A percentile compares a stretch with the other conserved stretches of the same genome.
These are phyloP conservation scores for Colletotrichum sojae DNA, from an alignment of 2,329 filamentous ascomycete genomes.

Conservation along the genomic window DNA sequence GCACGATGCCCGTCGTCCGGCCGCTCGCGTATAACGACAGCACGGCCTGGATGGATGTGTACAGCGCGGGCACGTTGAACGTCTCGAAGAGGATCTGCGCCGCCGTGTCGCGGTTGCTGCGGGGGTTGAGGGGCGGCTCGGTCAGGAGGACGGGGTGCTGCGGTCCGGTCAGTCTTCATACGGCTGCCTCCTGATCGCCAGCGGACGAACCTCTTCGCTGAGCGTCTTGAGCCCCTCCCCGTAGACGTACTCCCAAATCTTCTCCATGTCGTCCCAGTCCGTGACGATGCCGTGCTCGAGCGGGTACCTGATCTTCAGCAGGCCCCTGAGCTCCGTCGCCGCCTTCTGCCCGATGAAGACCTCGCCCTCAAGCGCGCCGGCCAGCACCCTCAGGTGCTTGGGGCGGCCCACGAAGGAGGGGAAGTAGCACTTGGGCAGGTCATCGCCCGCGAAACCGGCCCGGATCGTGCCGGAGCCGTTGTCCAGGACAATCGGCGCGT, in stretches of 20 bases:
- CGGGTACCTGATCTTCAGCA: constrained; percentile 96
- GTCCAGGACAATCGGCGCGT: constrained; percentile 98
- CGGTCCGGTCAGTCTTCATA: constrained; percentile 39
- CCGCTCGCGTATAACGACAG: constrained; percentile 96
- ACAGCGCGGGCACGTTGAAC: constrained; percentile 96
- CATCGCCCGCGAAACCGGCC: constrained; percentile 96
- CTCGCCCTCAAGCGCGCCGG: constrained; percentile 96
- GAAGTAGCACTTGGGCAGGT: constrained; percentile 96
- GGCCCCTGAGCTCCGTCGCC: constrained; percentile 88
- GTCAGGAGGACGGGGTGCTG: constrained; percentile 96
- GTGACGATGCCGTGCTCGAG: constrained; percentile 98
- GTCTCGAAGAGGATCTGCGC: constrained; percentile 99
- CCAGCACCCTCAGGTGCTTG: constrained; percentile 94
- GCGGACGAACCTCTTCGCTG: constrained; percentile 84
- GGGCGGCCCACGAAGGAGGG: constrained; percentile 97
- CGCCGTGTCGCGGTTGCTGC: constrained; percentile 94
- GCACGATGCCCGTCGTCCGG: constrained; percentile 93
- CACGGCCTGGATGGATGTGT: constrained; percentile 97
- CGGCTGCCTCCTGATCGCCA: constrained; percentile 22
- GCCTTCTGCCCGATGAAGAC: constrained; percentile 94
- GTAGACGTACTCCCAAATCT: constrained; percentile 99
- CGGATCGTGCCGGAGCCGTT: constrained; percentile 98
- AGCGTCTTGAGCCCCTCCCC: constrained; percentile 95
- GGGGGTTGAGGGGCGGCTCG: constrained; percentile 94
- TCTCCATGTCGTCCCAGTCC: constrained; percentile 99